A percentile compares a stretch with the other conserved stretches of the same genome.
These are phyloP conservation scores for Waltergamsia citrina DNA, from an alignment of 2,329 filamentous ascomycete species.

Conservation along the genomic window DNA sequence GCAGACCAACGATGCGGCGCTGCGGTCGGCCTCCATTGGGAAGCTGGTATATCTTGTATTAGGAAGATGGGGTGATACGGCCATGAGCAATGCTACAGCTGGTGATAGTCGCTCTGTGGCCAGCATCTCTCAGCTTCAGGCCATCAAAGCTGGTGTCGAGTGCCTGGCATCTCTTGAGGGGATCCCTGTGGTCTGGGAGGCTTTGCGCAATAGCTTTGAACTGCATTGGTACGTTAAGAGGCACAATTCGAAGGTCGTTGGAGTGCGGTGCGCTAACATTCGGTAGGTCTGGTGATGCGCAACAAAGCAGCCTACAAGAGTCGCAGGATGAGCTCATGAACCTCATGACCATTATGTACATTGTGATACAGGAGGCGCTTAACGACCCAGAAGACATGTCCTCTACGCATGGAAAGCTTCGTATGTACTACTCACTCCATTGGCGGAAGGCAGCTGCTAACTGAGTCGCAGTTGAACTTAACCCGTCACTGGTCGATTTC, in stretches of 20 bases:
- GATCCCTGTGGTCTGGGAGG: slow-evolving; percentile 40
- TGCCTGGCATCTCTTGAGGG: slow-evolving; percentile 42
- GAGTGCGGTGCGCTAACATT: too few relatives aligned
- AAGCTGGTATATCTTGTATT: slow-evolving; percentile 53
- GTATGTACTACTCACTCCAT: slow-evolving; percentile 25
- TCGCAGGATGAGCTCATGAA: slow-evolving; percentile 52
- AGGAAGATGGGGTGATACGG: slow-evolving; percentile 62
- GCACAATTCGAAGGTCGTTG: not conserved
- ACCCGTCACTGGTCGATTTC: slow-evolving; percentile 61
- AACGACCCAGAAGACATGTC: slow-evolving; percentile 40
- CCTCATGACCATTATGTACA: slow-evolving; percentile 54
- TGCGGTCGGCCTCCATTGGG: slow-evolving; percentile 44
- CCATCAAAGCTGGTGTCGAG: slow-evolving; percentile 45
- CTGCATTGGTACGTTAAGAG: slow-evolving; percentile 35
- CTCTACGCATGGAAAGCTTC: slow-evolving; percentile 35
- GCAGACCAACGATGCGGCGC: slow-evolving; percentile 34
- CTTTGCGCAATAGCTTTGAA: slow-evolving; percentile 39
- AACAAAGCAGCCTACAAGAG: slow-evolving; percentile 34
- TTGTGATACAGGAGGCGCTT: slow-evolving; percentile 46
- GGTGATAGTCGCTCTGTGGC: slow-evolving; percentile 38
- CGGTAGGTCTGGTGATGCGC: slow-evolving; percentile 35
- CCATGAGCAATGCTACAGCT: slow-evolving; percentile 35
- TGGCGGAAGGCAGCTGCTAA: not conserved
- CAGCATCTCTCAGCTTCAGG: slow-evolving; percentile 45
- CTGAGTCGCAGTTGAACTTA: slow-evolving; percentile 36